Conservation (phyloP, 108 stramenopile species). For the Nitzschia putrida region DNA sequence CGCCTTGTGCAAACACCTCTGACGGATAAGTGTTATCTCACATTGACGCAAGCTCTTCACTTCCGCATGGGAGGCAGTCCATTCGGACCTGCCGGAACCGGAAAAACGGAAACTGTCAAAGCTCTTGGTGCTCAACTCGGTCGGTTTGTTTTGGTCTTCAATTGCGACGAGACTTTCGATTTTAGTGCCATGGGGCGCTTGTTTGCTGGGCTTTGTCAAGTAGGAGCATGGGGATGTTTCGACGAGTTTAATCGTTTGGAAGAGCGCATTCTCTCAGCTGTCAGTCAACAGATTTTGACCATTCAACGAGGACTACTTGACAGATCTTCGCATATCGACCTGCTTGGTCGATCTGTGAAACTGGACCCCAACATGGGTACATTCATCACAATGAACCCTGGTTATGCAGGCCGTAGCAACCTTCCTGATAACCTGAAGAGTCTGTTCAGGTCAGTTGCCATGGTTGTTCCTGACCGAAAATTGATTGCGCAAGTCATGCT, state of each 20-base stretch:
- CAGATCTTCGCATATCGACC: slow-evolving; percentile 66
- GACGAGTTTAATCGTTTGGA: slow-evolving; percentile 99
- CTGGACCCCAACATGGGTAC: slow-evolving; percentile 95
- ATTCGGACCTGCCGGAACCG: slow-evolving; percentile 99
- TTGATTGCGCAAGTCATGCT: slow-evolving; percentile 99
- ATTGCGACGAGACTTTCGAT: slow-evolving; percentile 96
- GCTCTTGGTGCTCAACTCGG: slow-evolving; percentile 96
- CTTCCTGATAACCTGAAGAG: slow-evolving; percentile 98
- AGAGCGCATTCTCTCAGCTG: slow-evolving; percentile 95
- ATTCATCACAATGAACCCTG: slow-evolving; percentile 99
- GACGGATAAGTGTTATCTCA: slow-evolving; percentile 97
- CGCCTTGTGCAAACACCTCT: slow-evolving; percentile 97
- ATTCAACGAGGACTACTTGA: slow-evolving; percentile 92
- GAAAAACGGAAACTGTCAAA: slow-evolving; percentile 98
- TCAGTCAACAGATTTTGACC: slow-evolving; percentile 95
- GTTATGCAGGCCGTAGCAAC: slow-evolving; percentile 98
- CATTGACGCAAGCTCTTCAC: slow-evolving; percentile 95
- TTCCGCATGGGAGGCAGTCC: slow-evolving; percentile 97
- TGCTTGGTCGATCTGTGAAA: slow-evolving; percentile 69
- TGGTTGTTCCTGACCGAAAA: slow-evolving; percentile 95
- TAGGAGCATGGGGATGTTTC: slow-evolving; percentile 96
- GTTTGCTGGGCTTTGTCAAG: slow-evolving; percentile 97
- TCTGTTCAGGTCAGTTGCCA: slow-evolving; percentile 97
- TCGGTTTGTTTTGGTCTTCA: slow-evolving; percentile 97
- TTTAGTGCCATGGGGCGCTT: slow-evolving; percentile 97